Evolutionary conservation across 2,329 filamentous ascomycete species (phyloP), one percentile per base, ranked within the genome.

Genomic region (Fusarium secorum): DNA sequence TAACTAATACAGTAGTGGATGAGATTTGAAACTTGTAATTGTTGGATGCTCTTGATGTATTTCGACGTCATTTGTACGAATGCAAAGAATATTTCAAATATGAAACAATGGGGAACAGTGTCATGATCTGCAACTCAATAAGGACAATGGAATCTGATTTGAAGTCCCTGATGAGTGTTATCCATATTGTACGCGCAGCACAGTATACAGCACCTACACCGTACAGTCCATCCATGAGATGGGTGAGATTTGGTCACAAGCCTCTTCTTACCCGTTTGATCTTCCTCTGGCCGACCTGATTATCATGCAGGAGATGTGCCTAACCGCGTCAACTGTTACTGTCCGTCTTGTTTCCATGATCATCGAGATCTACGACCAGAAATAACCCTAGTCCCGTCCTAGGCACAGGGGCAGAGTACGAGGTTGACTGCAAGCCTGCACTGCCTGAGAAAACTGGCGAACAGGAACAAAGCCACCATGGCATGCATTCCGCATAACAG

Each of bases 31-130:
- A 54, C 33, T 10, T 55, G 57, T 30, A 28, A 67, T 41, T 8
- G 15, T 36, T 7, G 33, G 38, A 39, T 14, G n/a, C 24, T 15
- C 39, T 22, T 33, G 41, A 46, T 55, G 41, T 33, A 26, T 14
- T 42, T 38, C 57, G 51, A 72, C 69, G 70, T 72, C 70, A 72
- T 72, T 3, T 44, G 26, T 70, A 56, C 65, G 61, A 64, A 64
- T 22, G 8, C 20, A 51, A n/a, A 33, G 11, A 65, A 33, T 30
- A 58, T 56, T 28, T 41, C 30, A 41, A 28, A 58, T 20, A 46
- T 72, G 69, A 66, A 72, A 72, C 69, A 63, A 55, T 33, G 54
- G 68, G 46, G 57, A 60, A 36, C 36, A 35, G 18, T 72, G 54
- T 44, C 60, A 66, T 66, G 68, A 72, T 71, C 68, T 61, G 57